Conservation (phyloP, 2,329 filamentous ascomycete genomes). For the Beauveria rudraprayagi region DNA sequence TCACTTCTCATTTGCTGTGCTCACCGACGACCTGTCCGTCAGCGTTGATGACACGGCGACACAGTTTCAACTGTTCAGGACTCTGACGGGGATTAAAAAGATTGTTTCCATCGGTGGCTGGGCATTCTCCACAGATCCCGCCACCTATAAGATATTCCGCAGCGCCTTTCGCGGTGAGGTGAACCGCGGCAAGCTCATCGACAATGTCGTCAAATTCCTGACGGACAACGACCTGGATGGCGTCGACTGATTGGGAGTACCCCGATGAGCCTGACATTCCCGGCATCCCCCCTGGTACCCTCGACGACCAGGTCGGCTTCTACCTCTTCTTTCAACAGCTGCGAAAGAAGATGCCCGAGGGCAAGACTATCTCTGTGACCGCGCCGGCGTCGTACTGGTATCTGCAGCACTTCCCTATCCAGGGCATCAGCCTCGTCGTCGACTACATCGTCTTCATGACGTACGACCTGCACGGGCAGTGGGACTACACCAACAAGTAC, state of each 20-base stretch:
- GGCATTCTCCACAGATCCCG: constrained; percentile 15
- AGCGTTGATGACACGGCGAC: constrained; percentile 15
- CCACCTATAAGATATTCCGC: constrained; percentile 15
- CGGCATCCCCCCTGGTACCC: constrained; percentile 20
- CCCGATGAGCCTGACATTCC: constrained; percentile 18
- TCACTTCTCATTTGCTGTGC: constrained; percentile 28
- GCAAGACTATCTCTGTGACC: constrained; percentile 24
- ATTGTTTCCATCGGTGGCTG: constrained; percentile 24
- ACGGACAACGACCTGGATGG: constrained; percentile 29
- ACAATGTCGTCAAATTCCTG: constrained; percentile 29
- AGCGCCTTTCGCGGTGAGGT: constrained; percentile 12
- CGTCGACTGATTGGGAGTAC: constrained; percentile 32
- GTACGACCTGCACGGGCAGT: constrained; percentile 28
- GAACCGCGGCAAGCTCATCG: constrained; percentile 26
- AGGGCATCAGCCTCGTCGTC: constrained; percentile 17
- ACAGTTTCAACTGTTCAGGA: constrained; percentile 17
- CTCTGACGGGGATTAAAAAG: constrained; percentile 15
- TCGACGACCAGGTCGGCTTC: constrained; percentile 12
- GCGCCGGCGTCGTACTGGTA: constrained; percentile 29
- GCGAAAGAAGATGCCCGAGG: constrained; percentile 4
- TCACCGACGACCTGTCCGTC: constrained; percentile 18
- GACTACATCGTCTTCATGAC: constrained; percentile 31
- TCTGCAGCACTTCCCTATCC: constrained; percentile 23
- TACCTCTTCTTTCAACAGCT: constrained; percentile 13
- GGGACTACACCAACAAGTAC: constrained; percentile 23